Evolutionary conservation across 176 grass and related monocot species (phyloP), one percentile per base, ranked within the genome.

Genomic region (Chloris gayana): DNA sequence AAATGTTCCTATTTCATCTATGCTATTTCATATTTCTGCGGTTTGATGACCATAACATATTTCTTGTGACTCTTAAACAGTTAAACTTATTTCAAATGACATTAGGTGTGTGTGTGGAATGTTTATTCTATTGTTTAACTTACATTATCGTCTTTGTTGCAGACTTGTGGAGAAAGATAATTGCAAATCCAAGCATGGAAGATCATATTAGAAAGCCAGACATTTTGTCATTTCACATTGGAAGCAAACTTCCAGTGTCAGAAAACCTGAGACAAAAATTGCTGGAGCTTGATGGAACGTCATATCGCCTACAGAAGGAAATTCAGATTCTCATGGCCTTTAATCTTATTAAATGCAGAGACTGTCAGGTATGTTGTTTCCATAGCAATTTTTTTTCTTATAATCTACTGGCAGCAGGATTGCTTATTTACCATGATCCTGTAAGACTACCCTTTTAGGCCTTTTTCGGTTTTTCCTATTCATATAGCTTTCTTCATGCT

Each of bases 141-240:
- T 85, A 57, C 64, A 64, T 21, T 62, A 13, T 69, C 10, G 3
- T 82, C 9, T 78, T 88, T 61, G 11, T 18, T 88, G 66, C 82
- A 99, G 96, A 95, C 7, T 84, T 99, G 31, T 99, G 96, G 96
- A 89, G 50, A 41, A 75, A 91, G 64, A 80, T 99, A 80, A 95
- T 99, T 47, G 82, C 69, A 75, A 88, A 85, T 14, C 82, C 88
- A 83, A 91, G 71, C 76, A 77, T 99, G 82, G 92, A 99, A 30
- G 86, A 93, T 67, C 78, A 87, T 73, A 67, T 85, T 27, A 91
- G 81, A 76, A 93, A 90, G 78, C 96, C 96, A 65, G 90, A 89
- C 53, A 70, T 90, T 63, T 89, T 99, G 61, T 99, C 96, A 67
- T 99, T 99, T 79, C 91, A 93, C 80, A 89, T 99, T 42, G 96